These are phyloP conservation scores for Coprinopsis strossmayeri DNA, from an alignment of 768 basidiomycete genomes.

Conservation along the genomic window DNA sequence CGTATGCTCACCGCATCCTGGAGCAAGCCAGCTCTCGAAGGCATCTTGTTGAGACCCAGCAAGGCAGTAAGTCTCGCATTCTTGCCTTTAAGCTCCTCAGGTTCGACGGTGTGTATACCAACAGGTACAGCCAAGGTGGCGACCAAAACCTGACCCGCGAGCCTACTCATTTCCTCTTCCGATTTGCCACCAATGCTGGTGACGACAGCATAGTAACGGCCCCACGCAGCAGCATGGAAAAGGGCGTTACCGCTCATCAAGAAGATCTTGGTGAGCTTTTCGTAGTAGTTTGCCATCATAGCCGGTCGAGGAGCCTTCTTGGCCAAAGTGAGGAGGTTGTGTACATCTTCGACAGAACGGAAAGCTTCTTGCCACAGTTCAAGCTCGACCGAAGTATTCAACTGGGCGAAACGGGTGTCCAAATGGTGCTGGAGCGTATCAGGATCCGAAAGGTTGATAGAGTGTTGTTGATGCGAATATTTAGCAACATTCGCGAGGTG, in stretches of 20 bases:
- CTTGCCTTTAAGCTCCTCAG: slow-evolving; percentile 50
- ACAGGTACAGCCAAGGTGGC: slow-evolving; percentile 93
- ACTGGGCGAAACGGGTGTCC: slow-evolving; percentile 94
- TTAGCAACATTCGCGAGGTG: slow-evolving; percentile 94
- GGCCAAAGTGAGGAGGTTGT: slow-evolving; percentile 88
- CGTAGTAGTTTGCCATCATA: slow-evolving; percentile 99
- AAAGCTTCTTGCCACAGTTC: slow-evolving; percentile 99
- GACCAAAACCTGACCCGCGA: slow-evolving; percentile 89
- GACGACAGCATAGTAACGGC: slow-evolving; percentile 71
- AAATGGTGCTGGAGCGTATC: slow-evolving; percentile 94
- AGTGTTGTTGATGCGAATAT: slow-evolving; percentile 88
- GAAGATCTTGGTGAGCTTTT: slow-evolving; percentile 96
- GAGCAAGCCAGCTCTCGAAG: slow-evolving; percentile 81
- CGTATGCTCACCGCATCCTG: slow-evolving; percentile 69
- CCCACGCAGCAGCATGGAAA: slow-evolving; percentile 97
- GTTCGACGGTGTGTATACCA: slow-evolving; percentile 43
- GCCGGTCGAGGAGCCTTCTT: slow-evolving; percentile 88
- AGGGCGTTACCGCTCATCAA: slow-evolving; percentile 90
- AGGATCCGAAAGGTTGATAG: slow-evolving; percentile 92
- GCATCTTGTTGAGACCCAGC: slow-evolving; percentile 76
- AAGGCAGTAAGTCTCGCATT: slow-evolving; percentile 77
- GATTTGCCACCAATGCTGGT: slow-evolving; percentile 67
- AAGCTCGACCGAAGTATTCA: slow-evolving; percentile 94
- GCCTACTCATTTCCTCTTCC: slow-evolving; percentile 70
- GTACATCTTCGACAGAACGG: slow-evolving; percentile 96